Evolutionary conservation across 2,329 filamentous ascomycete species (phyloP).

Genomic region (Beauveria varroae): DNA sequence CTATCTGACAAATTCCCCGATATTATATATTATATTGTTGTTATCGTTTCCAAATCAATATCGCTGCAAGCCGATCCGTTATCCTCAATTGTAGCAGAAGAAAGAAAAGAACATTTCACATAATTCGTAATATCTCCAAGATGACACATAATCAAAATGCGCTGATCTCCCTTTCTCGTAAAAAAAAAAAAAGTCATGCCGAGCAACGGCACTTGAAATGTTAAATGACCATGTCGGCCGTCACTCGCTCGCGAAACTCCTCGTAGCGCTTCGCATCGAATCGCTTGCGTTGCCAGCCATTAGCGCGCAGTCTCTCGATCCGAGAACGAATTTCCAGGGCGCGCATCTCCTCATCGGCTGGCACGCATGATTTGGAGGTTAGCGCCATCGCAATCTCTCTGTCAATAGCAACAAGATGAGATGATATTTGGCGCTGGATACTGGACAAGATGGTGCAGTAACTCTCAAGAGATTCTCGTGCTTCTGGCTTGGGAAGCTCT

Average conservation of each 20-base stretch:
- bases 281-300: conserved; percentile 47
- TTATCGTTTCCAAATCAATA: background rate
- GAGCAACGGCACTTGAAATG: background rate
- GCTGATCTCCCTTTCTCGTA: background rate
- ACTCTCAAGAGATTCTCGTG: conserved; percentile 38
- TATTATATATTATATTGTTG: conserved; percentile 10
- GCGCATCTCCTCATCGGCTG: conserved; percentile 27
- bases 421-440: conserved; percentile 40
- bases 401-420: conserved; percentile 41
- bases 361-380: conserved; percentile 15
- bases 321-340: conserved; percentile 38
- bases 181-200: background rate
- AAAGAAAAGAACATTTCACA: background rate
- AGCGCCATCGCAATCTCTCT: conserved; percentile 26
- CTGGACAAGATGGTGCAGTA: conserved; percentile 40
- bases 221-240: conserved; percentile 38
- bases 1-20: background rate
- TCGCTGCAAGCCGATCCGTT: background rate
- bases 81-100: background rate
- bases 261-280: conserved; percentile 49
- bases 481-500: conserved; percentile 25
- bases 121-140: background rate
- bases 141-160: background rate
- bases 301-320: conserved; percentile 47
- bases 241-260: conserved; percentile 40